Conservation (phyloP, 305 asterid genomes). For the Fraxinus greggii region DNA sequence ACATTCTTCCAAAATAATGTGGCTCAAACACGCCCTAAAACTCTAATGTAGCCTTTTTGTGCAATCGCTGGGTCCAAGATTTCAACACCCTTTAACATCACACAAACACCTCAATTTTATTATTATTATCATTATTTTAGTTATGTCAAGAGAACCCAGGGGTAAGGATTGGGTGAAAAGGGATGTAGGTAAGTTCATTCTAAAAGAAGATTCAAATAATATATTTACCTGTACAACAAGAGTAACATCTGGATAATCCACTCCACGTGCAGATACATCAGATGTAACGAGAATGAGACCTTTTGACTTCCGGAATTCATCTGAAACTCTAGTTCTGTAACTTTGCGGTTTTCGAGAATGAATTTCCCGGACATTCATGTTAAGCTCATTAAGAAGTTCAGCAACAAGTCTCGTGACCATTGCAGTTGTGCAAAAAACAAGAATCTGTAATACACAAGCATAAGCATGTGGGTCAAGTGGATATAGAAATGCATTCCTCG, state of each 20-base stretch:
- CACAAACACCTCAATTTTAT: neutral
- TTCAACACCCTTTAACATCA: neutral
- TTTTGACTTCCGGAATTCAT: conserved; percentile 88
- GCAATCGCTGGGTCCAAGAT: neutral
- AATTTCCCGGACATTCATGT: conserved; percentile 84
- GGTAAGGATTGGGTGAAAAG: neutral
- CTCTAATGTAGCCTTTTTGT: neutral
- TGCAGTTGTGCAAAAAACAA: conserved; percentile 97
- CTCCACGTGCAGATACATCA: conserved; percentile 98
- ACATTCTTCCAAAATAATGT: too few relatives aligned
- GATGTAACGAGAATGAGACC: conserved; percentile 96
- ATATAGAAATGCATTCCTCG: conserved; percentile 1
- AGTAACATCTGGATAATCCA: conserved; percentile 94
- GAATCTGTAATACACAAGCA: conserved; percentile 50
- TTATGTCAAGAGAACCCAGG: neutral
- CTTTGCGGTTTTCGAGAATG: conserved; percentile 94
- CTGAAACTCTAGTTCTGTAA: conserved; percentile 84
- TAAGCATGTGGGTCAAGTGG: conserved; percentile 15
- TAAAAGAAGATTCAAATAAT: conserved; percentile 5
- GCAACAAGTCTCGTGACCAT: conserved; percentile 96
- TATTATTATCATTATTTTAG: neutral
- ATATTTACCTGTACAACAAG: conserved; percentile 78
- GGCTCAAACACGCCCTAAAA: too few relatives aligned
- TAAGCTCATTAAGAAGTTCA: conserved; percentile 74
- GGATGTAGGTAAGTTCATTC: neutral